Conservation (phyloP, 1,139 yeast genomes). For the Yamadazyma membranifaciens region DNA sequence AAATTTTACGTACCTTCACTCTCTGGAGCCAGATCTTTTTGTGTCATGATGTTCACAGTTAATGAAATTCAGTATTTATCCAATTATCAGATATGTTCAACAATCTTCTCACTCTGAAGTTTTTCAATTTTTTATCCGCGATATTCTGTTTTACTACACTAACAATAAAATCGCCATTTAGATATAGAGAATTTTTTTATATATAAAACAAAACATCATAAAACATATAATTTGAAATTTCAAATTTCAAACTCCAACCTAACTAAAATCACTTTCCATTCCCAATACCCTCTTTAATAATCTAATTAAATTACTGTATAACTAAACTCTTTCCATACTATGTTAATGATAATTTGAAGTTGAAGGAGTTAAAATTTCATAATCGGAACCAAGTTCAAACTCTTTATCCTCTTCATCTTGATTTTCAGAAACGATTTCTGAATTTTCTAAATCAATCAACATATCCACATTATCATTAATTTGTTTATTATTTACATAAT, state of each 20-base stretch:
- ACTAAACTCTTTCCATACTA: neutral
- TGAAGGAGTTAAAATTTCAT: conserved; percentile 36
- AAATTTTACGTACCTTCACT: conserved; percentile 38
- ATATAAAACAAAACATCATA: neutral
- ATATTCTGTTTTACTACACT: too few relatives aligned
- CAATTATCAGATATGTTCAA: too few relatives aligned
- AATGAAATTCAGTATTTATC: too few relatives aligned
- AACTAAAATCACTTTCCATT: too few relatives aligned
- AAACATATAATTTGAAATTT: neutral
- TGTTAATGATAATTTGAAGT: conserved; percentile 7
- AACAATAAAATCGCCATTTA: neutral
- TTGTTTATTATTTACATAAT: conserved; percentile 24
- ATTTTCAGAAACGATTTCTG: conserved; percentile 15
- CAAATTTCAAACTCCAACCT: too few relatives aligned
- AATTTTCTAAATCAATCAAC: conserved; percentile 14
- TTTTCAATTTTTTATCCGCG: too few relatives aligned
- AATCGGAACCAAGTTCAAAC: conserved; percentile 34
- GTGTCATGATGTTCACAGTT: conserved; percentile 1
- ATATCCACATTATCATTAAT: conserved; percentile 17
- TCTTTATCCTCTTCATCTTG: conserved; percentile 28
- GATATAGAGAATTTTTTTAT: neutral
- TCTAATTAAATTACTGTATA: neutral
- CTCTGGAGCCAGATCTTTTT: conserved; percentile 37
- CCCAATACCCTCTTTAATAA: too few relatives aligned
- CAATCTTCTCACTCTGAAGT: too few relatives aligned